phyloP scores from a whole-genome alignment of 2,329 filamentous ascomycete species.

The Fusarium domesticum region DNA sequence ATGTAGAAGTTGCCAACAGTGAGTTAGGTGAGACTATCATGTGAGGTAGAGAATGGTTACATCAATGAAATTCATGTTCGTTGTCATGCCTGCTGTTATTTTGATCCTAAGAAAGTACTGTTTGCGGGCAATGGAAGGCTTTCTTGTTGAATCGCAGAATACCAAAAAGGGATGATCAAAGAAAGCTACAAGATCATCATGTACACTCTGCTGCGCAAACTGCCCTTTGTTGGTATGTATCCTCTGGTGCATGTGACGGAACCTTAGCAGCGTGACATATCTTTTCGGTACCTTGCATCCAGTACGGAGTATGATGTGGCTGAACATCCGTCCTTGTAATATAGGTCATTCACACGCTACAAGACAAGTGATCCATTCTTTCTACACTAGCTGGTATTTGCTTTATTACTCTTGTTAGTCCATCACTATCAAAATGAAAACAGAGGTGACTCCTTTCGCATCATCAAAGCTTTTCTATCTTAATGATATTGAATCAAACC shows the following conservation, averaged over 20 bases:
- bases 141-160: too few relatives aligned
- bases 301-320: not conserved
- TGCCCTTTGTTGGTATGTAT: not conserved
- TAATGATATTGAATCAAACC: too few relatives aligned
- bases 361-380: too few relatives aligned
- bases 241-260: slow-evolving; percentile 2
- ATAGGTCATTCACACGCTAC: slow-evolving; percentile 2
- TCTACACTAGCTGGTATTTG: too few relatives aligned
- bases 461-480: too few relatives aligned
- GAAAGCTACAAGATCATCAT: not conserved
- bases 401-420: too few relatives aligned
- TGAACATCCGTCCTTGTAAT: not conserved
- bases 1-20: not conserved
- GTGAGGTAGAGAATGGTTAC: not conserved
- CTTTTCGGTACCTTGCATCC: slow-evolving; percentile 1
- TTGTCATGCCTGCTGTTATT: too few relatives aligned
- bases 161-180: not conserved
- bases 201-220: not conserved
- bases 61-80: too few relatives aligned
- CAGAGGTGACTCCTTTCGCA: too few relatives aligned
- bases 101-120: too few relatives aligned
- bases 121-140: too few relatives aligned
- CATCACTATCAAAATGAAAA: too few relatives aligned
- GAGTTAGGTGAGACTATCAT: not conserved
- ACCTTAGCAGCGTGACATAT: not conserved